phyloP scores from a whole-genome alignment of 257 asterid genomes.

The Buddleja alternifolia region DNA sequence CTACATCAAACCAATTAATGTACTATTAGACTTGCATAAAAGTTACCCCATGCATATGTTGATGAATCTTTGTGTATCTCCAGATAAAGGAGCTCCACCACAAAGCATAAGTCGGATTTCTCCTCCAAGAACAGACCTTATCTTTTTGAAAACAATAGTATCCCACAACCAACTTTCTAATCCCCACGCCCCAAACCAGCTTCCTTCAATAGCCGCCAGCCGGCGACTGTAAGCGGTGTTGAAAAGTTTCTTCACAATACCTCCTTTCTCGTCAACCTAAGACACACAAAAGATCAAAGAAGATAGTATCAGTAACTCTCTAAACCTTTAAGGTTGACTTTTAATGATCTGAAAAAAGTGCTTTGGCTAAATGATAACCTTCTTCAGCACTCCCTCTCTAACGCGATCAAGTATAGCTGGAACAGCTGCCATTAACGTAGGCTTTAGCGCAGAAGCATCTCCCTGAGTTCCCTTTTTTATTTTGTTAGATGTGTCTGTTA shows the following conservation, averaged over 20 bases:
- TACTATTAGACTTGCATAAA: slow-evolving; percentile 23
- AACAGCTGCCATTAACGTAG: slow-evolving; percentile 85
- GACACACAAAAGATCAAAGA: slow-evolving; percentile 21
- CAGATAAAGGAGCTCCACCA: slow-evolving; percentile 98
- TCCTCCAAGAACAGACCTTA: slow-evolving; percentile 81
- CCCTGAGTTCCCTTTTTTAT: slow-evolving; percentile 91
- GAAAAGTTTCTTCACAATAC: slow-evolving; percentile 74
- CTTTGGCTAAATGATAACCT: slow-evolving; percentile 51
- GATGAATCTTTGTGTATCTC: slow-evolving; percentile 90
- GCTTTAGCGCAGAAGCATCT: slow-evolving; percentile 75
- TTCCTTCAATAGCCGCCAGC: slow-evolving; percentile 77
- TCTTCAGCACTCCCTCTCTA: slow-evolving; percentile 83
- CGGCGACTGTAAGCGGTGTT: slow-evolving; percentile 68
- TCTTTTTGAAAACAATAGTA: slow-evolving; percentile 62
- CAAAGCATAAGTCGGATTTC: slow-evolving; percentile 90
- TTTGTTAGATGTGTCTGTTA: slow-evolving; percentile 94
- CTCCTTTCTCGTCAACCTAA: slow-evolving; percentile 91
- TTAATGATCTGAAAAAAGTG: slow-evolving; percentile 1
- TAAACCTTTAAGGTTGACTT: slow-evolving; percentile 10
- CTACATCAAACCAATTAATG: slow-evolving; percentile 1
- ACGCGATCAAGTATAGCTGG: slow-evolving; percentile 95
- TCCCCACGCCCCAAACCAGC: slow-evolving; percentile 94
- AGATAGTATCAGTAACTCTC: slow-evolving; percentile 21
- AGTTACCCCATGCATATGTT: slow-evolving; percentile 92
- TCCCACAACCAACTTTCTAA: slow-evolving; percentile 75